These are phyloP conservation scores for Tulasnella sp. DNA, from an alignment of 768 basidiomycete species.

Conservation along the genomic window DNA sequence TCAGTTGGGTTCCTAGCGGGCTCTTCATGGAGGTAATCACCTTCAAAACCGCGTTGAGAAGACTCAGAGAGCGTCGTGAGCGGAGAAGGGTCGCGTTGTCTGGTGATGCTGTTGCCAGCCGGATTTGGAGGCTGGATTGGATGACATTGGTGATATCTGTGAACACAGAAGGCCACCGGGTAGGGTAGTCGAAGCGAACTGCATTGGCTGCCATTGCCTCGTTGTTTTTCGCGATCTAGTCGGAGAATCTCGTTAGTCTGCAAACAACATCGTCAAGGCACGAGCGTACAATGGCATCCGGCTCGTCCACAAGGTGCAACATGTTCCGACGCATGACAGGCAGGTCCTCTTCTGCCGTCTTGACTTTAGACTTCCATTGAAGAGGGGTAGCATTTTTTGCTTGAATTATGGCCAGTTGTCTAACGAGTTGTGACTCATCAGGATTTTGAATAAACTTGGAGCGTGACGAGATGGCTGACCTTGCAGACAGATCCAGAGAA, in stretches of 20 bases:
- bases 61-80: constrained; percentile 49
- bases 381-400: constrained; percentile 69
- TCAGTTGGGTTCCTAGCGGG: constrained; percentile 51
- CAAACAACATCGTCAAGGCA: too few relatives aligned
- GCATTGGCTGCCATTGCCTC: constrained; percentile 64
- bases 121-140: constrained; percentile 39
- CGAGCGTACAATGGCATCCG: constrained; percentile 56
- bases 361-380: constrained; percentile 54
- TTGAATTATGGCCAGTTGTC: constrained; percentile 59
- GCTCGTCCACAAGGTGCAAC: constrained; percentile 59
- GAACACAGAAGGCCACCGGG: constrained; percentile 48
- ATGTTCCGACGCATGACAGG: constrained; percentile 51
- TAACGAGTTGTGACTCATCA: neutral
- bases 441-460: neutral
- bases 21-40: constrained; percentile 64
- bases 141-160: constrained; percentile 44
- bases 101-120: constrained; percentile 34
- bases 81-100: constrained; percentile 37
- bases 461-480: neutral
- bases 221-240: constrained; percentile 69
- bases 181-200: constrained; percentile 66
- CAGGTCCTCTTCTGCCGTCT: constrained; percentile 59
- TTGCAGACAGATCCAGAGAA: neutral
- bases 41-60: constrained; percentile 55
- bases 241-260: constrained; percentile 9